Evolutionary conservation across 139 green algal species (phyloP).

Genomic region (Diplosphaera chodatii): DNA sequence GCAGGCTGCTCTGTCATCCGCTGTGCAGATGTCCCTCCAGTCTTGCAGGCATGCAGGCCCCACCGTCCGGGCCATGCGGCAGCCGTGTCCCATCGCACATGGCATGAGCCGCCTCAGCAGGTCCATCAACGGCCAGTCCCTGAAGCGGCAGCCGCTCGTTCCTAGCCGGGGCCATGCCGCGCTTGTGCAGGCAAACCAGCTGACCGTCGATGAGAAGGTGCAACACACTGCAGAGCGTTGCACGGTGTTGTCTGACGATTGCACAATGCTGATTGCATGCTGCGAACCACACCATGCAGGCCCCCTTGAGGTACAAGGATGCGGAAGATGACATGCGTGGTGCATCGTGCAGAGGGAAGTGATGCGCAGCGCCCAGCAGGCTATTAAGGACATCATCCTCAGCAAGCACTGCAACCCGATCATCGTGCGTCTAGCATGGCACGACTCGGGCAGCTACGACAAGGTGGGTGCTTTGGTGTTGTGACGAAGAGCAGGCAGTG

Average conservation of each 20-base stretch:
- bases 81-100: no score
- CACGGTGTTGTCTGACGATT: no score
- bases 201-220: neutral
- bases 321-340: no score
- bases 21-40: neutral
- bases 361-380: neutral
- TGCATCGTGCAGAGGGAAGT: neutral
- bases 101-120: no score
- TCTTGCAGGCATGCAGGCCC: neutral
- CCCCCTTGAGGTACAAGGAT: no score
- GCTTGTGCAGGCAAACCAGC: neutral
- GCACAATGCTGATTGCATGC: no score
- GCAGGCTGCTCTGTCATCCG: neutral
- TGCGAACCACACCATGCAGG: no score
- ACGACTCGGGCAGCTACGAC: slow-evolving; percentile 70
- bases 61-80: neutral
- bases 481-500: no score
- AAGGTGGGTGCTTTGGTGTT: no score
- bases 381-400: slow-evolving; percentile 4
- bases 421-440: slow-evolving; percentile 61
- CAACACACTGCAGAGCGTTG: no score
- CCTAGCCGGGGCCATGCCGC: neutral
- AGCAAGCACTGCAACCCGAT: slow-evolving; percentile 41
- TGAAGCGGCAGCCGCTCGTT: neutral
- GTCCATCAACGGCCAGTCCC: no score